Evolutionary conservation across 139 green algal species (phyloP).

Genomic region (Micractinium conductrix): DNA sequence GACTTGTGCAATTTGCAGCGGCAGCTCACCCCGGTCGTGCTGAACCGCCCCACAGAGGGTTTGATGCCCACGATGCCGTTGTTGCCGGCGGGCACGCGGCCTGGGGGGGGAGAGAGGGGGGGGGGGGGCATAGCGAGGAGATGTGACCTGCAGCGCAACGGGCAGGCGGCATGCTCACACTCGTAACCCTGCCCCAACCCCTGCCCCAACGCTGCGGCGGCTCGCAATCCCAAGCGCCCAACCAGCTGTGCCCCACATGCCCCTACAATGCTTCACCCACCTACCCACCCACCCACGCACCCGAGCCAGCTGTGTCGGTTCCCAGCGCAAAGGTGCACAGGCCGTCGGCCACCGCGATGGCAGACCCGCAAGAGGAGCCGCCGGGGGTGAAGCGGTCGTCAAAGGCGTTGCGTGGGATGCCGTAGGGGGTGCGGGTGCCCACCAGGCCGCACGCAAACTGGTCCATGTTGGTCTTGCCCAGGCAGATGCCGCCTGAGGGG

Average conservation of each 20-base stretch:
- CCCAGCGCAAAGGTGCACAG: conserved; percentile 82
- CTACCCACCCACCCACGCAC: conserved; percentile 10
- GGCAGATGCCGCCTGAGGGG: conserved; percentile 64
- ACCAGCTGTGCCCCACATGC: too few relatives aligned
- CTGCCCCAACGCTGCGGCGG: too few relatives aligned
- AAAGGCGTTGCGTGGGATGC: conserved; percentile 44
- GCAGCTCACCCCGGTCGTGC: conserved; percentile 42
- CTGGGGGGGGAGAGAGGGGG: not conserved
- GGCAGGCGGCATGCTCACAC: too few relatives aligned
- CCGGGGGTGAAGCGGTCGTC: conserved; percentile 69
- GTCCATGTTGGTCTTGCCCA: conserved; percentile 89
- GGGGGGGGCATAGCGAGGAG: not conserved
- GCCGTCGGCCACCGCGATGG: conserved; percentile 63
- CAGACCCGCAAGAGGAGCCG: conserved; percentile 75
- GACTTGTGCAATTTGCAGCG: too few relatives aligned
- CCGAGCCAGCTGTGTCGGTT: conserved; percentile 85
- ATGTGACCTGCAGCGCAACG: too few relatives aligned
- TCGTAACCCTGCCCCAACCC: too few relatives aligned
- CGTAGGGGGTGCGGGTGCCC: conserved; percentile 76
- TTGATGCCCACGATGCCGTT: conserved; percentile 86
- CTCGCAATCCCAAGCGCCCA: too few relatives aligned
- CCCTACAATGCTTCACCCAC: too few relatives aligned
- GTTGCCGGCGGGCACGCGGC: conserved; percentile 69
- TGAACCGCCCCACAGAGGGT: conserved; percentile 69
- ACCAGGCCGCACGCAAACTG: conserved; percentile 87